phyloP scores from a whole-genome alignment of 495 filamentous ascomycete genomes.

The Aspergillus panamensis region DNA sequence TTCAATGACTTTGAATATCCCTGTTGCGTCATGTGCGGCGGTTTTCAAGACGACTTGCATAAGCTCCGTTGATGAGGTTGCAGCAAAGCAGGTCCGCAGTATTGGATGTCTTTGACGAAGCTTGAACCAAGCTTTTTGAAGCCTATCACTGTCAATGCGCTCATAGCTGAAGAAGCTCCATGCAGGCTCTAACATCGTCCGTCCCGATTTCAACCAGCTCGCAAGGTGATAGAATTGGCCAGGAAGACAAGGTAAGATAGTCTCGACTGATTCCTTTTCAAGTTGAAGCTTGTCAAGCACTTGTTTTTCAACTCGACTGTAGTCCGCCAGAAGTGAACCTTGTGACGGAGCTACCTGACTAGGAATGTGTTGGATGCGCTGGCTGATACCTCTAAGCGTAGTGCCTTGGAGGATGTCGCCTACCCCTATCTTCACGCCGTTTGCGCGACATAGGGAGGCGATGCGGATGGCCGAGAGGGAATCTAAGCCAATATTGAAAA shows the following conservation, averaged over 20 bases:
- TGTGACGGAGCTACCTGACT: conserved; percentile 10
- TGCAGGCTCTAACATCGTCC: conserved; percentile 57
- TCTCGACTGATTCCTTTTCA: conserved; percentile 44
- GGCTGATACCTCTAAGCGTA: conserved; percentile 59
- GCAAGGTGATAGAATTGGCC: conserved; percentile 71
- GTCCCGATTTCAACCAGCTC: conserved; percentile 60
- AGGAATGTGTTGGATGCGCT: conserved; percentile 18
- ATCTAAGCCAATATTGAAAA: conserved; percentile 85
- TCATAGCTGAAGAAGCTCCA: conserved; percentile 52
- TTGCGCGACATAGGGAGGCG: conserved; percentile 58
- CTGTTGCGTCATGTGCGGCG: conserved; percentile 12
- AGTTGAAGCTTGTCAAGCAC: conserved; percentile 35
- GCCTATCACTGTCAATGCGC: conserved; percentile 27
- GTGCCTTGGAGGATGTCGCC: conserved; percentile 62
- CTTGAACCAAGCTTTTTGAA: conserved; percentile 52
- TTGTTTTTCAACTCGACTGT: conserved; percentile 26
- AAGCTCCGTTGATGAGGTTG: conserved; percentile 35
- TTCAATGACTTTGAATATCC: conserved; percentile 26
- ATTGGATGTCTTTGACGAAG: conserved; percentile 53
- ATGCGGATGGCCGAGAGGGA: conserved; percentile 84
- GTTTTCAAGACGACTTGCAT: conserved; percentile 38
- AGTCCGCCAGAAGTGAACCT: conserved; percentile 20
- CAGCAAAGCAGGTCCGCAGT: conserved; percentile 59
- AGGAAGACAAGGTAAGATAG: conserved; percentile 58
- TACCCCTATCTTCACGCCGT: conserved; percentile 55